A percentile compares a stretch with the other conserved stretches of the same genome.
Conservation (phyloP, 1,139 yeast species). For the Taphrina sp. region DNA sequence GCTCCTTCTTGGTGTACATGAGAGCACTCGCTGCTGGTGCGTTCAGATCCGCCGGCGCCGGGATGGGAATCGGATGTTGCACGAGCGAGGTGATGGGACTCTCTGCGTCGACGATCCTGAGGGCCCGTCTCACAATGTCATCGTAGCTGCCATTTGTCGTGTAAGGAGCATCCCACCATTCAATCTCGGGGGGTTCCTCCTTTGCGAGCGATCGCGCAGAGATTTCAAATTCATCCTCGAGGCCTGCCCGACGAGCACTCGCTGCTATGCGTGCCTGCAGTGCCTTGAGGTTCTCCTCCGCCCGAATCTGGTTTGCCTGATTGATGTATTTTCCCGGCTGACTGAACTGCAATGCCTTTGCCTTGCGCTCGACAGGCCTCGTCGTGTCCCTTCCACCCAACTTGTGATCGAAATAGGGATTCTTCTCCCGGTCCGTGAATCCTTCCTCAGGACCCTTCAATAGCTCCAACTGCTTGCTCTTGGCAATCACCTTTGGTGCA, state of each 20-base stretch:
- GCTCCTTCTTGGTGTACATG: constrained; percentile 63
- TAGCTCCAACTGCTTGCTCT: constrained; percentile 34
- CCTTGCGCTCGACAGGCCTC: constrained; percentile 37
- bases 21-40: constrained; percentile 53
- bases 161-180: constrained; percentile 79
- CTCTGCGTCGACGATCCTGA: constrained; percentile 46
- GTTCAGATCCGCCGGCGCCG: constrained; percentile 54
- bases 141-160: constrained; percentile 42
- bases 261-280: constrained; percentile 42
- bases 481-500: constrained; percentile 33
- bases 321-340: constrained; percentile 61
- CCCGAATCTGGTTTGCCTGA: constrained; percentile 56
- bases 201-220: constrained; percentile 42
- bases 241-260: constrained; percentile 38
- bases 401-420: constrained; percentile 61
- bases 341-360: constrained; percentile 52
- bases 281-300: constrained; percentile 46
- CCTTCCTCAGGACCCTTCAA: constrained; percentile 37
- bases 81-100: constrained; percentile 61
- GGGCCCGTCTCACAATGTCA: constrained; percentile 40
- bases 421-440: constrained; percentile 41
- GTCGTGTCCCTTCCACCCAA: constrained; percentile 40
- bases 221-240: constrained; percentile 38
- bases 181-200: constrained; percentile 57
- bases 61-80: constrained; percentile 75